Evolutionary conservation across 768 basidiomycete genomes (phyloP), one percentile per base, ranked within the genome.

Genomic region (Pisolithus orientalis): DNA sequence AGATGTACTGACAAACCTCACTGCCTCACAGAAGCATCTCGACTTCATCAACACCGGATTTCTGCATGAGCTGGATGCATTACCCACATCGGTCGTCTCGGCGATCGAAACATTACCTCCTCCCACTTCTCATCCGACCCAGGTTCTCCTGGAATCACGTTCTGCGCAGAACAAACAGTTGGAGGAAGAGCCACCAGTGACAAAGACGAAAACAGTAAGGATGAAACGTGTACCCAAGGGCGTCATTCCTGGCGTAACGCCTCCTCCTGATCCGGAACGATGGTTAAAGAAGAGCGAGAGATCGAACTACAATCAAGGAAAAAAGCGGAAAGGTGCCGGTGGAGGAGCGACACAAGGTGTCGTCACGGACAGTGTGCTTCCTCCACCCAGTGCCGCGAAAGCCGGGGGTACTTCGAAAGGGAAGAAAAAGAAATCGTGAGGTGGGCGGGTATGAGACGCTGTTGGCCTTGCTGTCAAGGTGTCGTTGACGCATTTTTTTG

Each of bases 271-370:
- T 70, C 88, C 90, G 25, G 90, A 92, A 66, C 74, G 90, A 56
- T 92, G 90, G 90, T 65, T 92, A 54, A 92, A 92, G 80, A 92
- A 90, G 73, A 86, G 80, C 49, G 87, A 90, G 65, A 74, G 88
- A 46, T 77, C 85, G 13, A 79, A 75, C 27, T 81, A 79, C 64
- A 63, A 61, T 37, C 73, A 73, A 16, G 72, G 75, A 39, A 80
- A 69, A 62, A 75, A 80, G 65, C 79, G 78, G 58, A 81, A 76
- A 59, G 72, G 70, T 27, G 74, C 70, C 31, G 75, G 75, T 17
- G 77, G 79, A 43, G 82, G 81, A 38, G 86, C 87, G 21, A 90
- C 85, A 13, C 89, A 90, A 68, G 89, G 89, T 21, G 62, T 67
- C 31, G 61, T 68, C 57, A 62, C 71, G 17, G 62, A 72, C 50